Conservation (phyloP, 768 basidiomycete genomes). For the Strobilomyces dryophilus region DNA sequence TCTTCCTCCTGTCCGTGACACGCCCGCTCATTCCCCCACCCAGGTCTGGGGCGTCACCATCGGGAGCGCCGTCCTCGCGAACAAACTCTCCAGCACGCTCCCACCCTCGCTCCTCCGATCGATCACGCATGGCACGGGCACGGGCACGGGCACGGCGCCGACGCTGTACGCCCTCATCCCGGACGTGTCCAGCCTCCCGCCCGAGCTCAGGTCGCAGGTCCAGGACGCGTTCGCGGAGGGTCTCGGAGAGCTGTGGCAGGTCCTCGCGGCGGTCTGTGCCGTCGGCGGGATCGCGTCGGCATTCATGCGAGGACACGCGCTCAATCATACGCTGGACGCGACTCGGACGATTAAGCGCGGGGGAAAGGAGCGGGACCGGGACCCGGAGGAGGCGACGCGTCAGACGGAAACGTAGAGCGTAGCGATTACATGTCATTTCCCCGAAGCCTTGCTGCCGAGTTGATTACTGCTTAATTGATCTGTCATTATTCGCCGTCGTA, state of each 20-base stretch:
- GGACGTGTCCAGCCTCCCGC: constrained; percentile 31
- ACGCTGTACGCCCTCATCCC: constrained; percentile 33
- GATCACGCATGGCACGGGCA: constrained; percentile 14
- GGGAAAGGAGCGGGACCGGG: neutral
- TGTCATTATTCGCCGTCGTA: no score
- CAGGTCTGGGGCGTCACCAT: constrained; percentile 52
- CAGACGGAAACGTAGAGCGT: neutral
- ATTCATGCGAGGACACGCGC: constrained; percentile 15
- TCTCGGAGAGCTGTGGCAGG: constrained; percentile 40
- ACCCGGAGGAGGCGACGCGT: neutral
- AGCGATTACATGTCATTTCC: neutral
- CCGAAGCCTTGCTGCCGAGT: neutral
- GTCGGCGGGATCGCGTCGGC: constrained; percentile 13
- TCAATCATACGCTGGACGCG: constrained; percentile 7
- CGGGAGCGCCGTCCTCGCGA: constrained; percentile 48
- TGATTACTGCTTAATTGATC: neutral
- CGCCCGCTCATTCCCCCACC: neutral
- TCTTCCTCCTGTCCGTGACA: no score
- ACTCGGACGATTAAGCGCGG: constrained; percentile 3
- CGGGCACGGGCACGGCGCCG: constrained; percentile 14
- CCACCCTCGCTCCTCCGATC: constrained; percentile 35
- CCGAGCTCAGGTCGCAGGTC: constrained; percentile 32
- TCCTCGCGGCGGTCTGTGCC: constrained; percentile 36
- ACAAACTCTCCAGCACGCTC: constrained; percentile 39
- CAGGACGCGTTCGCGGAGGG: constrained; percentile 40